Conservation (phyloP, 495 filamentous ascomycete species). For the Penicillium argentinense region DNA sequence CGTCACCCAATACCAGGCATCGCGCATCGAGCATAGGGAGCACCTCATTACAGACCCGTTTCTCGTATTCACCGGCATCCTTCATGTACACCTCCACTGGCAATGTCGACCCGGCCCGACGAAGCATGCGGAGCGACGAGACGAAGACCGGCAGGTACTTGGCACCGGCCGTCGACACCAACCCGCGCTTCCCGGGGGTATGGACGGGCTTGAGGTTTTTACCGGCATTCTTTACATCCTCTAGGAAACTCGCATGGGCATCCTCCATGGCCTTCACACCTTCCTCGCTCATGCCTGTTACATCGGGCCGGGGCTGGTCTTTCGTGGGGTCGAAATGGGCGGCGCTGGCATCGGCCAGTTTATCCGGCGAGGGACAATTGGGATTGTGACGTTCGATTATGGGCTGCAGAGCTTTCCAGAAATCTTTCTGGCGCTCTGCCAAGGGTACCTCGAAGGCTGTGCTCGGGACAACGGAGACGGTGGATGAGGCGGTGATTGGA, state of each 20-base stretch:
- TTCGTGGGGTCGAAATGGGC: conserved; percentile 36
- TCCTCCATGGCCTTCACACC: conserved; percentile 35
- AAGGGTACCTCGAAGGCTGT: conserved; percentile 41
- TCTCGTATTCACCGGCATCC: conserved; percentile 48
- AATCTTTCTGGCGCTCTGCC: conserved; percentile 37
- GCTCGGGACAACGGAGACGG: conserved; percentile 37
- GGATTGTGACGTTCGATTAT: conserved; percentile 35
- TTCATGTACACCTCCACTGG: conserved; percentile 61
- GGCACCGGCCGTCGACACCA: conserved; percentile 54
- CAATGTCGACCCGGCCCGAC: conserved; percentile 53
- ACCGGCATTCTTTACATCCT: conserved; percentile 26
- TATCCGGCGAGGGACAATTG: conserved; percentile 30
- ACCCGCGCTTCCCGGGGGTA: conserved; percentile 46
- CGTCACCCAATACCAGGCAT: conserved; percentile 51
- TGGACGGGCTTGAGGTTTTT: conserved; percentile 42
- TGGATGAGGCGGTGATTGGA: conserved; percentile 28
- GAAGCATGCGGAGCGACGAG: conserved; percentile 56
- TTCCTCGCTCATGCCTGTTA: conserved; percentile 34
- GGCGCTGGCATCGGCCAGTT: conserved; percentile 19
- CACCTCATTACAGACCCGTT: conserved; percentile 49
- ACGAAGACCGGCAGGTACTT: conserved; percentile 49
- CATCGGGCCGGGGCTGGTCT: conserved; percentile 31
- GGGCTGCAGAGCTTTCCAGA: conserved; percentile 40
- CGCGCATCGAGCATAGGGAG: conserved; percentile 51
- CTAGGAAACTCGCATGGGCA: conserved; percentile 45